Evolutionary conservation across 331 rosid species (phyloP), one percentile per base, ranked within the genome.

Genomic region (Dryas integrifolia): DNA sequence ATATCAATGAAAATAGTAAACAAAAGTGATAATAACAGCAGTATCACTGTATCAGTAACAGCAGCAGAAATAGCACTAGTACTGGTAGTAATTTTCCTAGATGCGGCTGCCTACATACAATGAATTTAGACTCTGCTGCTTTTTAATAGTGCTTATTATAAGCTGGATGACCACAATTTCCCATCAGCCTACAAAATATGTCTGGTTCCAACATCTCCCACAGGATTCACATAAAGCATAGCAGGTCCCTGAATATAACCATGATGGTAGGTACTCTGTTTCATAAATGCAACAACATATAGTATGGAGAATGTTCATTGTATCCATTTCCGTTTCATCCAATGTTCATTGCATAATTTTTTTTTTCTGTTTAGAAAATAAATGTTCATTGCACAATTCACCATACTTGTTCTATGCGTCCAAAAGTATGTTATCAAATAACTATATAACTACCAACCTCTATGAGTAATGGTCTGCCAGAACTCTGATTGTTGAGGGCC

Each of bases 1-100:
- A 63, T 72, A 76, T 74, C 58, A 75, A 66, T 55, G 69, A 67
- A 61, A 53, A 76, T 45, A 76, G 58, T 55, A 65, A 63, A 74
- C 67, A 67, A 70, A 51, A 64, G 10, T 53, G 35, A 40, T n/a
- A 65, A 15, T 65, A 45, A 47, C 44, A 51, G 65, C 21, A 62
- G 67, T 57, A 55, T 55, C 70, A 80, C 21, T 58, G 67, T 57
- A 55, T 55, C 70, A 80, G 70, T 30, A 46, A 49, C 48, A 35
- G 10, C 4, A 59, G 52, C 16, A 47, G 12, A 47, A 73, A 72
- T 55, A 67, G 41, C 43, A 30, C 64, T 7, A 69, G 6, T 16
- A 39, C 40, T 49, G n/a, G 55, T 4, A 3, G 13, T 73, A 51
- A 50, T 51, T 73, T 65, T 40, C 45, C 66, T 48, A 61, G 72